Evolutionary conservation across 768 basidiomycete species (phyloP).

Genomic region (Atractiella rhizophila): DNA sequence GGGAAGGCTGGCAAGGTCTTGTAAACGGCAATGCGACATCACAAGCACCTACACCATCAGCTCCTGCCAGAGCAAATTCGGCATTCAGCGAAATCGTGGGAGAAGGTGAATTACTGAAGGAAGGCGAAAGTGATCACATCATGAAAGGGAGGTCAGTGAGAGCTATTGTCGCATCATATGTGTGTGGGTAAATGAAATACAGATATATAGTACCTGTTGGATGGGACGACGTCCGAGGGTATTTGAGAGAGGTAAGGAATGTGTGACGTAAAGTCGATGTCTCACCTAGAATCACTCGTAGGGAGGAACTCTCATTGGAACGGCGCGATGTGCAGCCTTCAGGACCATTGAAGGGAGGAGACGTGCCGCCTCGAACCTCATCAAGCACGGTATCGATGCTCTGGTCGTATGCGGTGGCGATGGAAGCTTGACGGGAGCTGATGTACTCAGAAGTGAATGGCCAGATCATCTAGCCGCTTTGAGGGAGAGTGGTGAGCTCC

Average conservation of each 20-base stretch:
- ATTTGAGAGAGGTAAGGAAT: conserved; percentile 83
- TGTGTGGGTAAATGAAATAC: too few species aligned
- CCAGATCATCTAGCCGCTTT: conserved; percentile 52
- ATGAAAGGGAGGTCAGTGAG: conserved; percentile 29
- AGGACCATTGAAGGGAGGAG: conserved; percentile 65
- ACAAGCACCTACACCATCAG: conserved; percentile 1
- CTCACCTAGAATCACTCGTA: background rate
- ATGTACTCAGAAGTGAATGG: conserved; percentile 84
- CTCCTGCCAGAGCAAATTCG: background rate
- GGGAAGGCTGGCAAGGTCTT: conserved; percentile 95
- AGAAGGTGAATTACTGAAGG: conserved; percentile 27
- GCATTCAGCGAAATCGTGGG: conserved; percentile 29
- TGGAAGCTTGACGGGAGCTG: conserved; percentile 85
- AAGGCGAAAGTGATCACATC: conserved; percentile 42
- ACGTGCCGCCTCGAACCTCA: conserved; percentile 67
- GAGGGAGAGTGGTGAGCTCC: conserved; percentile 32
- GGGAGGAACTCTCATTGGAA: conserved; percentile 81
- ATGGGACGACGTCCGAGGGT: conserved; percentile 92
- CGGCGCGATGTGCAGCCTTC: conserved; percentile 60
- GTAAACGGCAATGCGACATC: conserved; percentile 52
- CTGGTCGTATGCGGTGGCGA: conserved; percentile 94
- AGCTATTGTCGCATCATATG: background rate
- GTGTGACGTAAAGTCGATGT: background rate
- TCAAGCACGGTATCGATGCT: conserved; percentile 91
- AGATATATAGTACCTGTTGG: conserved; percentile 34